Evolutionary conservation across 129 eudicot genomes (phyloP).

Genomic region (Gnaphalium uliginosum): DNA sequence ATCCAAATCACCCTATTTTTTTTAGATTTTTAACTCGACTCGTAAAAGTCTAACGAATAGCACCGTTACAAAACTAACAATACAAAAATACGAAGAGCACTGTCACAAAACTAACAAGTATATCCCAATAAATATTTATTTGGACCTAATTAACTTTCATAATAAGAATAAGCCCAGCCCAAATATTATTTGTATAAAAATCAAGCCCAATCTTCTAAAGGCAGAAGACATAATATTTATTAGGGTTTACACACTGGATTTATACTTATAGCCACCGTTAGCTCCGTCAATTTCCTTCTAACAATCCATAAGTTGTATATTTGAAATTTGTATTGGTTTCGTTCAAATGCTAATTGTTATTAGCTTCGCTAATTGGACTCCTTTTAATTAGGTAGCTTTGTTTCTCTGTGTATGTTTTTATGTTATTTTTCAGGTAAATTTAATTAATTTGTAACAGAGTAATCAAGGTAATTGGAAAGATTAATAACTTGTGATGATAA

Average conservation of each 20-base stretch:
- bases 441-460: background rate
- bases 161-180: background rate
- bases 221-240: background rate
- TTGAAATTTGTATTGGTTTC: background rate
- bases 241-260: background rate
- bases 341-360: too few relatives aligned
- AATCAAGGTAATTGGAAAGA: conserved; percentile 10
- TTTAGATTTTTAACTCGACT: too few relatives aligned
- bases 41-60: too few relatives aligned
- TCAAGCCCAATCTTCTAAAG: background rate
- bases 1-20: too few relatives aligned
- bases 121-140: too few relatives aligned
- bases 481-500: conserved; percentile 14
- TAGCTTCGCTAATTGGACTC: too few relatives aligned
- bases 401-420: background rate
- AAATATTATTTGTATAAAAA: too few relatives aligned
- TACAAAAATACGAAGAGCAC: too few relatives aligned
- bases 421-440: background rate
- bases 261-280: background rate
- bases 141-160: background rate
- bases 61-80: too few relatives aligned
- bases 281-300: background rate
- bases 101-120: too few relatives aligned
- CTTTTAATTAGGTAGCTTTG: too few relatives aligned
- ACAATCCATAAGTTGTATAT: background rate